These are phyloP conservation scores for Collybiopsis luxurians DNA, from an alignment of 768 basidiomycete species.

Conservation along the genomic window DNA sequence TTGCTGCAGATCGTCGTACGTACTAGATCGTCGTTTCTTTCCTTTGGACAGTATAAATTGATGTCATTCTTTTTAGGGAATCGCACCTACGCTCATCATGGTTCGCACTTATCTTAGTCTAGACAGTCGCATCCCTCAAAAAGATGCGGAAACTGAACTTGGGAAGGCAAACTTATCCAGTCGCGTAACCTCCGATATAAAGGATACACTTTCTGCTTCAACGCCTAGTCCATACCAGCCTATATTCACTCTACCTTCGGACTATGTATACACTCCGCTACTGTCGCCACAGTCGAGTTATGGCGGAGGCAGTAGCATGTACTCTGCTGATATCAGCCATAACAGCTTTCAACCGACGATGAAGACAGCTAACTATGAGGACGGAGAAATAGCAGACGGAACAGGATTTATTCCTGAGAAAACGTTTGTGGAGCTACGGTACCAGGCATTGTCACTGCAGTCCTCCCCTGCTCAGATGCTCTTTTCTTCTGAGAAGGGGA, in stretches of 20 bases:
- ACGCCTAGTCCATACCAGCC: background rate
- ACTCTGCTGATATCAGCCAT: no score
- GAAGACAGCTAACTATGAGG: no score
- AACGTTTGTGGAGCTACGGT: no score
- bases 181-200: background rate
- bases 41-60: background rate
- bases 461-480: no score
- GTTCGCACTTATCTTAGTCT: background rate
- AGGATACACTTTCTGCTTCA: background rate
- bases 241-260: background rate
- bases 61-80: background rate
- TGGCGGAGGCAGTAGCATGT: no score
- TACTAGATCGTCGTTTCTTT: no score
- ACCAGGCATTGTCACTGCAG: no score
- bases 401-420: no score
- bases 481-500: no score
- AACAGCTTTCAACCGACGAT: no score
- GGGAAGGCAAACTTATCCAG: background rate
- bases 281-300: no score
- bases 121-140: background rate
- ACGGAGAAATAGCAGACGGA: no score
- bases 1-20: conserved; percentile 5
- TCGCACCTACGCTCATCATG: background rate
- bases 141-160: background rate
- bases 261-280: background rate